Conservation (phyloP, 495 filamentous ascomycete genomes). For the Pseudoneurospora amorphoporcata region DNA sequence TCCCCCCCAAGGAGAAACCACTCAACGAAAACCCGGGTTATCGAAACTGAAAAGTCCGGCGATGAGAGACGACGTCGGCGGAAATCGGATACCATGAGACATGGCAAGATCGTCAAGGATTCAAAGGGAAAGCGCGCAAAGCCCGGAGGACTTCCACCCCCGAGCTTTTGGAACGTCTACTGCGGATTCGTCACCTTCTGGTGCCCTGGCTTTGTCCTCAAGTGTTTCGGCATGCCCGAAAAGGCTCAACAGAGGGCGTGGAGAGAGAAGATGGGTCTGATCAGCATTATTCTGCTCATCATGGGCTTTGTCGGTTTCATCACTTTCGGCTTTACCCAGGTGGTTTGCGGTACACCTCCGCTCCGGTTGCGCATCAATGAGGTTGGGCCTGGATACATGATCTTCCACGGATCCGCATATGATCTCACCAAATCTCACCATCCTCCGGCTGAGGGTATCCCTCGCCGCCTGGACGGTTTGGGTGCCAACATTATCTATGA, state of each 20-base stretch:
- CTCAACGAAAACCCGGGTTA: slow-evolving; percentile 10
- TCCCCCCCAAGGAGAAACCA: slow-evolving; percentile 25
- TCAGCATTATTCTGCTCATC: slow-evolving; percentile 84
- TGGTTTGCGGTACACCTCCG: slow-evolving; percentile 64
- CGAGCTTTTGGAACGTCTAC: slow-evolving; percentile 91
- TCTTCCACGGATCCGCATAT: slow-evolving; percentile 87
- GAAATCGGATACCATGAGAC: slow-evolving; percentile 21
- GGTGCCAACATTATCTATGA: slow-evolving; percentile 77
- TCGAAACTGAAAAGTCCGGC: slow-evolving; percentile 29
- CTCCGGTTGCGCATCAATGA: slow-evolving; percentile 70
- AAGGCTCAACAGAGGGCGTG: slow-evolving; percentile 88
- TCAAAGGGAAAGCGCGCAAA: slow-evolving; percentile 44
- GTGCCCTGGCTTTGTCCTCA: slow-evolving; percentile 76
- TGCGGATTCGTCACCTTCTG: slow-evolving; percentile 91
- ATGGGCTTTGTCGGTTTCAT: slow-evolving; percentile 88
- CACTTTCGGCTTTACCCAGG: slow-evolving; percentile 90
- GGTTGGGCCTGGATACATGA: slow-evolving; percentile 76
- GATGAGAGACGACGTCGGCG: slow-evolving; percentile 15
- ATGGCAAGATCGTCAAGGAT: slow-evolving; percentile 44
- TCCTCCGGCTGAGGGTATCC: slow-evolving; percentile 69
- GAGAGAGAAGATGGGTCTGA: slow-evolving; percentile 97
- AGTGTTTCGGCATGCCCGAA: slow-evolving; percentile 77
- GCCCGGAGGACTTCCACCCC: slow-evolving; percentile 62
- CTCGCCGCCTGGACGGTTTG: slow-evolving; percentile 29
- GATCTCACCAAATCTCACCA: slow-evolving; percentile 66